Conservation (phyloP, 352 stramenopile genomes). For the Globisporangium solare region DNA sequence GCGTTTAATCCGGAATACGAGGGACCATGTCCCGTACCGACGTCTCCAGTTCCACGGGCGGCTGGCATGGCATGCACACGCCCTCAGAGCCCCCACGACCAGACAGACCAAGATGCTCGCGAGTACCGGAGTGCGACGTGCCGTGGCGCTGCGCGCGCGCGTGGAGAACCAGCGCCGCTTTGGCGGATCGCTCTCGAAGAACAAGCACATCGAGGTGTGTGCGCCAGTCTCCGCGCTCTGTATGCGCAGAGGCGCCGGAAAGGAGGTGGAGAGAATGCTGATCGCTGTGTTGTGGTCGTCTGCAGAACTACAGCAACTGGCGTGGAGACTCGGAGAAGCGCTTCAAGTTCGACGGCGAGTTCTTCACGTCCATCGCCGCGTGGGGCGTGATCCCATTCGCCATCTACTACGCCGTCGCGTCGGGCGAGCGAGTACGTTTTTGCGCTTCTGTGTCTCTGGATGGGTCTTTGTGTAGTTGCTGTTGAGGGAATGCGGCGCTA, state of each 20-base stretch:
- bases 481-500: background rate
- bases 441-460: background rate
- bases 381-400: conserved; percentile 59
- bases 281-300: conserved; percentile 1
- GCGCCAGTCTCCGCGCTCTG: too few species aligned
- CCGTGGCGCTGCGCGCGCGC: conserved; percentile 32
- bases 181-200: conserved; percentile 75
- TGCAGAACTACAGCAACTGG: conserved; percentile 85
- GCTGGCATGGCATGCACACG: conserved; percentile 3
- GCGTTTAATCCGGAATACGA: background rate
- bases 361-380: conserved; percentile 47
- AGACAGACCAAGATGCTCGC: conserved; percentile 31
- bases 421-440: conserved; percentile 60
- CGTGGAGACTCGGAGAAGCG: conserved; percentile 79
- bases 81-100: background rate
- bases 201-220: conserved; percentile 79
- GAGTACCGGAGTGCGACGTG: conserved; percentile 42
- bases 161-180: conserved; percentile 65
- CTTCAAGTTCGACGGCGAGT: conserved; percentile 66
- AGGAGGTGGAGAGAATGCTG: background rate
- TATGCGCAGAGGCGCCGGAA: too few species aligned
- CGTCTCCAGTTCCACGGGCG: conserved; percentile 19
- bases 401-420: conserved; percentile 60
- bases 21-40: background rate
- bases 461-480: background rate